Base-by-base conservation (phyloP, 148 eudicot species). In the Amaranthus hypochondriacus region DNA sequence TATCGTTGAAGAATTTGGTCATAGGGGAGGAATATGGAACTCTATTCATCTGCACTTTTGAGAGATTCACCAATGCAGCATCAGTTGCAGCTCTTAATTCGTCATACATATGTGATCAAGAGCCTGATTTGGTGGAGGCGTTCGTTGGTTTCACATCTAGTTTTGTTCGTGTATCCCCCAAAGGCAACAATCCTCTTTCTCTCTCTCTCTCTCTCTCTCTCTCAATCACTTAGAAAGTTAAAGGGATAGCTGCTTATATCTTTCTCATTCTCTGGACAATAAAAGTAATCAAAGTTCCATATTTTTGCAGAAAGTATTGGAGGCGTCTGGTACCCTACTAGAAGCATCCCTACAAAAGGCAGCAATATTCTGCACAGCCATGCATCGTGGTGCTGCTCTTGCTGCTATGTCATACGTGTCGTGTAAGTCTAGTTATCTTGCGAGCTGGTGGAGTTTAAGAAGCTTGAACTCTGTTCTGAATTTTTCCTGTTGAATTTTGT, bases 311-410 rank as follows among this genome's bases (percentile, higher is more conserved):
- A 93, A 84, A 63, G 86, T 88, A 71, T 83, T 95, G 73, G 90
- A 87, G 71, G 87, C 90, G 68, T 88, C 97, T 77, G 86, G 93
- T 50, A 70, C 89, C 72, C 86, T 92, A 62, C 82, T 95, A 75
- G 96, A 95, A 86, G 83, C 82, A 62, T 90, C 99, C 66, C 74
- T 95, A 61, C 99, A 95, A 81, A 95, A 95, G 81, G 97, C 97
- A 57, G 92, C 93, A 69, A 92, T 95, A 80, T 95, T 96, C 69
- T 89, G 93, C 81, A 95, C 97, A 46, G 97, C 99, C 78, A 90
- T 95, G 97, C 99, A 95, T 81, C 97, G 99, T 70, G 99, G 97
- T 84, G 99, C 97, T 74, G 97, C 99, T 81, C 86, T 95, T 64
- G 86, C 97, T 65, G 99, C 99, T 75, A 90, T 95, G 99, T 87